phyloP scores from a whole-genome alignment of 805 yeast species.

The Zygoascus flipseniorum region DNA sequence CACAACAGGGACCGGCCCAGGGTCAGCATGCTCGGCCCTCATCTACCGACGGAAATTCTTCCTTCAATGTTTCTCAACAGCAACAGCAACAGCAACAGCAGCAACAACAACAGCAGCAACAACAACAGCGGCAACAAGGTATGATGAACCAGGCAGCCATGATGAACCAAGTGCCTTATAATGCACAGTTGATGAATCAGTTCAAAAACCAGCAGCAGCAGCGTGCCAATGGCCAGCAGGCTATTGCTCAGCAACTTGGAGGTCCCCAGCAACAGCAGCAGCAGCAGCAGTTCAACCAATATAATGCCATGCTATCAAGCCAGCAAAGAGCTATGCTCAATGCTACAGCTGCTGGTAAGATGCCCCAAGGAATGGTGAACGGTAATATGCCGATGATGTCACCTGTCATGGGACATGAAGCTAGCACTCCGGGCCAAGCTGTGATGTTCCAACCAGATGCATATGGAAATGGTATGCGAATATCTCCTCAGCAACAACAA shows the following conservation, averaged over 20 bases:
- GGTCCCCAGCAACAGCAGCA: conserved; percentile 17
- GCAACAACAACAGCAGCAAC: conserved; percentile 21
- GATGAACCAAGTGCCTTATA: conserved; percentile 16
- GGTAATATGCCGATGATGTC: conserved; percentile 5
- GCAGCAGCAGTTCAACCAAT: conserved; percentile 6
- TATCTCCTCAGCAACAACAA: conserved; percentile 6
- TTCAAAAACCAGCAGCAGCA: conserved; percentile 15
- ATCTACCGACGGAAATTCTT: conserved; percentile 12
- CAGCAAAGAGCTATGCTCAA: conserved; percentile 22
- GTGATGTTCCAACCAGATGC: conserved; percentile 18
- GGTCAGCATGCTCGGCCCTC: conserved; percentile 9
- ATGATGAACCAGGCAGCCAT: conserved; percentile 14
- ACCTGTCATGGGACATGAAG: background rate
- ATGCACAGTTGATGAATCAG: conserved; percentile 24
- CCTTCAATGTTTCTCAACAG: conserved; percentile 15
- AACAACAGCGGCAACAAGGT: conserved; percentile 21
- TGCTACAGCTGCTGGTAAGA: conserved; percentile 14
- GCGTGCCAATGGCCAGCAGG: conserved; percentile 15
- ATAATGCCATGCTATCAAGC: conserved; percentile 15
- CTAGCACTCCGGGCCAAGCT: background rate
- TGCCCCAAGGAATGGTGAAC: conserved; percentile 8
- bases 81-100: conserved; percentile 22
- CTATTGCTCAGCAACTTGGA: conserved; percentile 13
- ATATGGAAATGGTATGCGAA: conserved; percentile 9
- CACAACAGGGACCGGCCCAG: conserved; percentile 1